A percentile compares a stretch with the other conserved stretches of the same genome.
Evolutionary conservation across 768 basidiomycete species (phyloP).

Genomic region (Russula sp.): DNA sequence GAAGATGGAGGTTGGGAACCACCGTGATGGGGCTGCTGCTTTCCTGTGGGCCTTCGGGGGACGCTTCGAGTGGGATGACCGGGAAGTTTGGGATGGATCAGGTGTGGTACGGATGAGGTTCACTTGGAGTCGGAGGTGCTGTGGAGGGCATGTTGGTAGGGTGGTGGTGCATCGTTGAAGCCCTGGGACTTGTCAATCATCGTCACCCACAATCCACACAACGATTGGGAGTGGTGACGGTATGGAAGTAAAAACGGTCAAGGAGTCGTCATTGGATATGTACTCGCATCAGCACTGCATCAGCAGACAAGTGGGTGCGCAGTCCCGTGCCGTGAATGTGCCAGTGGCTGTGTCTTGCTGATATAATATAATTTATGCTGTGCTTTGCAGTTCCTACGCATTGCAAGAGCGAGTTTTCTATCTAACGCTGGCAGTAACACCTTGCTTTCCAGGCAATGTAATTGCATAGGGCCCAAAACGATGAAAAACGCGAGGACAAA

Average conservation of each 20-base stretch:
- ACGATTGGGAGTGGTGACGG: neutral
- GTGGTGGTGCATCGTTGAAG: constrained; percentile 24
- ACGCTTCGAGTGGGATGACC: neutral
- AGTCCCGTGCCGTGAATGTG: neutral
- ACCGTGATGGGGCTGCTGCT: constrained; percentile 8
- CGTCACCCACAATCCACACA: neutral
- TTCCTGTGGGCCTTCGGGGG: constrained; percentile 5
- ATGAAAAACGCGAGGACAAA: neutral
- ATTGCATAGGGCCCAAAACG: neutral
- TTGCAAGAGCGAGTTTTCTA: neutral
- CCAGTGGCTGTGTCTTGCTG: constrained; percentile 8
- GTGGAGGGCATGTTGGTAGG: constrained; percentile 20
- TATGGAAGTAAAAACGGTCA: neutral
- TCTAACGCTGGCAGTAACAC: neutral
- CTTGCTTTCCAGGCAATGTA: neutral
- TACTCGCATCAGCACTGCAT: too few relatives aligned
- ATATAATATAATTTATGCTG: neutral
- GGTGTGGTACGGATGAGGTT: neutral
- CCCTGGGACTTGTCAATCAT: constrained; percentile 28
- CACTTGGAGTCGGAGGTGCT: constrained; percentile 8
- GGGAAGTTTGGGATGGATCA: constrained; percentile 1
- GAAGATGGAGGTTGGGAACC: constrained; percentile 26
- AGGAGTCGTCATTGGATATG: neutral
- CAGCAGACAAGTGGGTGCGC: too few relatives aligned
- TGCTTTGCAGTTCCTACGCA: neutral